Percentiles rank a stretch among this genome's conserved stretches.
phyloP scores from a whole-genome alignment of 1,284 basidiomycete genomes.

The Trichosporon inkin region DNA sequence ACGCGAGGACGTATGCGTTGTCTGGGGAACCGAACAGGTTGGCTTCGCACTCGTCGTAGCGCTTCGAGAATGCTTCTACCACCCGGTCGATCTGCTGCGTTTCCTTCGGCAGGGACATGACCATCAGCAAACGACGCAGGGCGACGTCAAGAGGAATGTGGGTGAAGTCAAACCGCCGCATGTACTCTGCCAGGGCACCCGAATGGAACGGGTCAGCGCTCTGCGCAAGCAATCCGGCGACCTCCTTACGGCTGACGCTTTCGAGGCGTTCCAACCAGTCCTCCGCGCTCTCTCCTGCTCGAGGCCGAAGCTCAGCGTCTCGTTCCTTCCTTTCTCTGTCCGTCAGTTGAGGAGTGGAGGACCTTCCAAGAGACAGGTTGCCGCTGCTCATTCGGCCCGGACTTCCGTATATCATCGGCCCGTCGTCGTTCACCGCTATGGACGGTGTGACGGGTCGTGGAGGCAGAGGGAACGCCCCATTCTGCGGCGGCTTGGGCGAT shows the following conservation, averaged over 20 bases:
- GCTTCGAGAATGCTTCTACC: constrained; percentile 86
- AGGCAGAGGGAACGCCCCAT: not conserved
- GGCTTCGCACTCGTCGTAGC: constrained; percentile 81
- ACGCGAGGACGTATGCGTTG: constrained; percentile 92
- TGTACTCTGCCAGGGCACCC: constrained; percentile 66
- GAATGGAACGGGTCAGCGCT: constrained; percentile 71
- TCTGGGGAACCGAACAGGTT: constrained; percentile 76
- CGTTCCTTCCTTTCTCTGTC: not conserved
- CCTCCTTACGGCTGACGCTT: constrained; percentile 67
- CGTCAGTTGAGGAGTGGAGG: constrained; percentile 6
- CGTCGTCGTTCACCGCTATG: not conserved
- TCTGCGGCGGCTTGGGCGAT: constrained; percentile 27
- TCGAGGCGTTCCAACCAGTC: constrained; percentile 64
- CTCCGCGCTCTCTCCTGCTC: constrained; percentile 49
- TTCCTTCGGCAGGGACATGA: constrained; percentile 84
- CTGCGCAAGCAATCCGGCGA: constrained; percentile 72
- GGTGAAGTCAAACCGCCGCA: constrained; percentile 74
- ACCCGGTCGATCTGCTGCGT: constrained; percentile 98
- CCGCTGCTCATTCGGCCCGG: not conserved
- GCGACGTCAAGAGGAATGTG: constrained; percentile 84
- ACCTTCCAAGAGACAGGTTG: not conserved
- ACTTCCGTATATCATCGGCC: not conserved
- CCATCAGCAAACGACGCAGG: constrained; percentile 83
- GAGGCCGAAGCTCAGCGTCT: constrained; percentile 1
- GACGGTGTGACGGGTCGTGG: not conserved